Conservation (phyloP, 116 monocot species). For the Papilionanthe hybrid region DNA sequence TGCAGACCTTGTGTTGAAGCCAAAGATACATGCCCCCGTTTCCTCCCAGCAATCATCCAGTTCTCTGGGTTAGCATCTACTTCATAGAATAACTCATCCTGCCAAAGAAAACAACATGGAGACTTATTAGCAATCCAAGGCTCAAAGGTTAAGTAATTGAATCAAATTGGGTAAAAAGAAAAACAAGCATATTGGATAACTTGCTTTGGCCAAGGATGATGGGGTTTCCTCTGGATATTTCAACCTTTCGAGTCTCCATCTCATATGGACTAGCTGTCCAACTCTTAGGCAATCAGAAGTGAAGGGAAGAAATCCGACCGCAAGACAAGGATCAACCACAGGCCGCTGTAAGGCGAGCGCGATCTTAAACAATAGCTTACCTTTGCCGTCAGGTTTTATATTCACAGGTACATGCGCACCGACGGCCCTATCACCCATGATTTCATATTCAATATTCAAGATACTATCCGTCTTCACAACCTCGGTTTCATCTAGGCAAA, state of each 20-base stretch:
- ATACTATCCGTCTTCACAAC: slow-evolving; percentile 46
- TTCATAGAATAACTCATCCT: slow-evolving; percentile 84
- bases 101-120: slow-evolving; percentile 3
- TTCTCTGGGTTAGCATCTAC: slow-evolving; percentile 83
- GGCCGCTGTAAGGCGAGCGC: slow-evolving; percentile 62
- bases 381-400: slow-evolving; percentile 22
- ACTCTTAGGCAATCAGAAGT: slow-evolving; percentile 75
- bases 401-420: slow-evolving; percentile 70
- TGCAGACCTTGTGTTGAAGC: slow-evolving; percentile 48
- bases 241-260: slow-evolving; percentile 90
- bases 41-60: slow-evolving; percentile 99
- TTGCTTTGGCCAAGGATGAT: slow-evolving; percentile 36
- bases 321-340: slow-evolving; percentile 81
- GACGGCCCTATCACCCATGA: slow-evolving; percentile 61
- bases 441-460: slow-evolving; percentile 76
- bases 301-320: slow-evolving; percentile 92
- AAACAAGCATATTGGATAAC: background rate
- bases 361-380: slow-evolving; percentile 55
- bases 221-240: slow-evolving; percentile 31
- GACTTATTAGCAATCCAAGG: background rate
- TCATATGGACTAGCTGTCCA: slow-evolving; percentile 75
- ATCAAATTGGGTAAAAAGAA: slow-evolving; percentile 2
- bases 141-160: slow-evolving; percentile 11
- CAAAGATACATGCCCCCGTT: slow-evolving; percentile 67
- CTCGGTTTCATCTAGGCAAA: slow-evolving; percentile 48